Conservation (phyloP, 2,329 filamentous ascomycete species). For the Penicillium sp. region DNA sequence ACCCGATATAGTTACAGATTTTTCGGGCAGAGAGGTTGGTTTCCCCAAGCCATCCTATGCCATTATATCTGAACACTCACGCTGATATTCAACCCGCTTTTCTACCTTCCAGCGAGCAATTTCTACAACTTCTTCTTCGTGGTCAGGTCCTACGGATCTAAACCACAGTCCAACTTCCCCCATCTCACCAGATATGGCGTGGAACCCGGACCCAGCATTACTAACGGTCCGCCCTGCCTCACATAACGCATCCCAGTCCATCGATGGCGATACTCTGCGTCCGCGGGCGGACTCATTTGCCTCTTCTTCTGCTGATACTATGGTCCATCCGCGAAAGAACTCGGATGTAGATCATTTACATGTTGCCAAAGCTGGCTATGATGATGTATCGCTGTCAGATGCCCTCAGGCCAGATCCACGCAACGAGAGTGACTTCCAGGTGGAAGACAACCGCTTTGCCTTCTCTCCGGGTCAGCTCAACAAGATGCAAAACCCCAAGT, state of each 20-base stretch:
- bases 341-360: slow-evolving; percentile 29
- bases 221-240: slow-evolving; percentile 30
- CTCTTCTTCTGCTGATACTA: slow-evolving; percentile 36
- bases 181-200: slow-evolving; percentile 27
- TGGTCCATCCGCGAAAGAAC: slow-evolving; percentile 35
- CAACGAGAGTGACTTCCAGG: slow-evolving; percentile 72
- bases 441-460: slow-evolving; percentile 80
- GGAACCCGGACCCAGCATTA: slow-evolving; percentile 22
- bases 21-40: slow-evolving; percentile 22
- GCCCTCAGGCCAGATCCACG: slow-evolving; percentile 76
- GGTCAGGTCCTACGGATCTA: slow-evolving; percentile 20
- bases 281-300: slow-evolving; percentile 44
- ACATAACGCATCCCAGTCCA: slow-evolving; percentile 35
- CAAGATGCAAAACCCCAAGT: slow-evolving; percentile 90
- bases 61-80: neutral
- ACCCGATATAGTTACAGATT: slow-evolving; percentile 16
- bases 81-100: neutral
- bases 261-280: slow-evolving; percentile 48
- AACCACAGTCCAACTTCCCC: slow-evolving; percentile 21
- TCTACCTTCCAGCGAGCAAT: slow-evolving; percentile 16
- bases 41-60: neutral
- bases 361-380: slow-evolving; percentile 30
- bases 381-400: slow-evolving; percentile 47
- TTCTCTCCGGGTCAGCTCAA: slow-evolving; percentile 76
- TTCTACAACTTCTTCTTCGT: slow-evolving; percentile 21